Percentiles rank a stretch among this genome's conserved stretches.
Evolutionary conservation across 1,139 yeast species (phyloP).

Genomic region (Entelexis sorbosivorans): DNA sequence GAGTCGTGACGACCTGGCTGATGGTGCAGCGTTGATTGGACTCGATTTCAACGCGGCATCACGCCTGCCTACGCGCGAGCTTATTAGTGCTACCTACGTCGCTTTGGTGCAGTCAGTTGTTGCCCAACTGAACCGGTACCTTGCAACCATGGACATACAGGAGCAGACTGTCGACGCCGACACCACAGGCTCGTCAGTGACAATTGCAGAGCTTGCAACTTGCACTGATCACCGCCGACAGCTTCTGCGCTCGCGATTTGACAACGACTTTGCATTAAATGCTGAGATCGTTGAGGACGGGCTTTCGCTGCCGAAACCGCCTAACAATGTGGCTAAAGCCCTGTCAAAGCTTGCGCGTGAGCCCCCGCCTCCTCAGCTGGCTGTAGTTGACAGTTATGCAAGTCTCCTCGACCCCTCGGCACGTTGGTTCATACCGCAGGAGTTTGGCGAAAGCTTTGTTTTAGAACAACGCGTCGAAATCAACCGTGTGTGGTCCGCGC

Average conservation of each 20-base stretch:
- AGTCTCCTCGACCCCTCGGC: constrained; percentile 21
- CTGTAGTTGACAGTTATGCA: constrained; percentile 15
- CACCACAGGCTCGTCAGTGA: constrained; percentile 31
- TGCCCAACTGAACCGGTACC: constrained; percentile 29
- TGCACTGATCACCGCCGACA: constrained; percentile 24
- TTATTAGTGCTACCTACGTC: constrained; percentile 30
- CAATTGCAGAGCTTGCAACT: constrained; percentile 29
- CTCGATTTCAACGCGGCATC: constrained; percentile 29
- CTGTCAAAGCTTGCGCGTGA: constrained; percentile 23
- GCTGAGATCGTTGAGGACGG: constrained; percentile 34
- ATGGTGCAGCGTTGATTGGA: constrained; percentile 35
- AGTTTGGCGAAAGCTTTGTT: constrained; percentile 12
- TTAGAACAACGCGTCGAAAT: constrained; percentile 20
- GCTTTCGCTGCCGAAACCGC: constrained; percentile 29
- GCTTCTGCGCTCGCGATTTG: constrained; percentile 31
- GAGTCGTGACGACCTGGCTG: constrained; percentile 28
- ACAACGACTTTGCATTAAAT: constrained; percentile 32
- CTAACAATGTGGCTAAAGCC: constrained; percentile 26
- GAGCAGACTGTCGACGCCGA: constrained; percentile 26
- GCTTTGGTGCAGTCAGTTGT: constrained; percentile 30
- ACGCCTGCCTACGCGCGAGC: constrained; percentile 27
- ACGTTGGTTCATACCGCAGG: constrained; percentile 15
- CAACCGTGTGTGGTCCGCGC: constrained; percentile 32
- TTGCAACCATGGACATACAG: constrained; percentile 28
- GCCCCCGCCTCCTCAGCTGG: constrained; percentile 10